A percentile compares a stretch with the other conserved stretches of the same genome.
These are phyloP conservation scores for Cercospora zeina DNA, from an alignment of 2,329 filamentous ascomycete genomes.

Conservation along the genomic window DNA sequence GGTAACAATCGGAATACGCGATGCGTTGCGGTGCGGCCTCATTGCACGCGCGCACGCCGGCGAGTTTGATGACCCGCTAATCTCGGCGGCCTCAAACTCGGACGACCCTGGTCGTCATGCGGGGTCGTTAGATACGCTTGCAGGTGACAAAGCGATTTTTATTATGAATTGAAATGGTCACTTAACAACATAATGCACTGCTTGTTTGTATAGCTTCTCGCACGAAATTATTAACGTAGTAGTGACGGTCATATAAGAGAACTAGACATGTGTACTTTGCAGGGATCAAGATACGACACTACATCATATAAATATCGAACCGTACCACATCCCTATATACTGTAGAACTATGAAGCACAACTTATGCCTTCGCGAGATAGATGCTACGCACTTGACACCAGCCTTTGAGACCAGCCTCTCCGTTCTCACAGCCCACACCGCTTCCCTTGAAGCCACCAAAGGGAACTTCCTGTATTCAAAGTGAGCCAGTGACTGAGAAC, in stretches of 20 bases:
- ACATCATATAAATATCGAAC: too few relatives aligned
- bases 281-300: too few relatives aligned
- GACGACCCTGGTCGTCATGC: background rate
- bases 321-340: too few relatives aligned
- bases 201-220: too few relatives aligned
- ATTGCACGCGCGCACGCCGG: background rate
- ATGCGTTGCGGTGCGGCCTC: background rate
- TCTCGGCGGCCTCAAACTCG: constrained; percentile 11
- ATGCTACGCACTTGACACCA: constrained; percentile 49
- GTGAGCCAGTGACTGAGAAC: constrained; percentile 5
- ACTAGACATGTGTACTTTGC: too few relatives aligned
- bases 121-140: too few relatives aligned
- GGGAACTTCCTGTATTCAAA: constrained; percentile 41
- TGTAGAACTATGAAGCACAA: background rate
- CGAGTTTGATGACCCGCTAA: constrained; percentile 10
- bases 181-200: too few relatives aligned
- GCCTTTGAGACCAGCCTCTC: constrained; percentile 43
- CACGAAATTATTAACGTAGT: too few relatives aligned
- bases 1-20: background rate
- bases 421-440: constrained; percentile 56
- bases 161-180: too few relatives aligned
- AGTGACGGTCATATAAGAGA: too few relatives aligned
- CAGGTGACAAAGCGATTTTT: too few relatives aligned
- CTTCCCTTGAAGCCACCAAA: constrained; percentile 74
- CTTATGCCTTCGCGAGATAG: constrained; percentile 44